Evolutionary conservation across 169 alveolate species (phyloP), one percentile per base, ranked within the genome.

Genomic region (Cryptosporidium canis): DNA sequence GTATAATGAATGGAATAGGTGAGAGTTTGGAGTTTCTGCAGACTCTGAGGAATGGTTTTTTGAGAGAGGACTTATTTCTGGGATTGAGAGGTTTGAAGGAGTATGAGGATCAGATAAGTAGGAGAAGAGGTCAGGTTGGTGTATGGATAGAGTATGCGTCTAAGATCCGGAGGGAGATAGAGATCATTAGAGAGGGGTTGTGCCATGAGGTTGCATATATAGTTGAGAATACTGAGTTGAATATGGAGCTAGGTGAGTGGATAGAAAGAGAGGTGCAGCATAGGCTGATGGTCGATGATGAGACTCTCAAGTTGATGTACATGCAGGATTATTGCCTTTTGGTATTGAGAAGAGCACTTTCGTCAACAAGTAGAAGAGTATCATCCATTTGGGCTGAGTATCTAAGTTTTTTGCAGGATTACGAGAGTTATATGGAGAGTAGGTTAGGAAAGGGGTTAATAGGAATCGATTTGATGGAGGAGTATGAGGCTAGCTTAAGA

Each of bases 141-240:
- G 48, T 77, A 58, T 77, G 87, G 87, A 55, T 61, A 16, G 87
- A 77, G 14, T 77, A 77, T 77, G 39, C 61, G 9, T 58, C 70
- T 35, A 55, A 43, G 37, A 66, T 77, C 27, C 35, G 39, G 29
- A 45, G 43, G 29, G 44, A 58, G 18, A 39, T 77, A n/a, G 51
- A 18, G 21, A n/a, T 77, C n/a, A 16, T 1, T 39, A 77, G 27
- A 41, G 87, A 77, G 16, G 64, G 64, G 16, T 58, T 43, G 51
- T 24, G 27, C 0, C 77, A 58, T 24, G 87, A 77, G 8, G 24
- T 58, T 41, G 87, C 65, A 5, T 77, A 77, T 29, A 58, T 77
- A 14, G 18, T 33, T 0, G 87, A 77, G 2, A 44, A 18, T 11
- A 58, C 35, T 35, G 72, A 58, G 14, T 37, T 58, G 29, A 77